Percentiles rank a stretch among this genome's conserved stretches.
phyloP scores from a whole-genome alignment of 202 grass and related monocot genomes.

The Carex sylvatica region DNA sequence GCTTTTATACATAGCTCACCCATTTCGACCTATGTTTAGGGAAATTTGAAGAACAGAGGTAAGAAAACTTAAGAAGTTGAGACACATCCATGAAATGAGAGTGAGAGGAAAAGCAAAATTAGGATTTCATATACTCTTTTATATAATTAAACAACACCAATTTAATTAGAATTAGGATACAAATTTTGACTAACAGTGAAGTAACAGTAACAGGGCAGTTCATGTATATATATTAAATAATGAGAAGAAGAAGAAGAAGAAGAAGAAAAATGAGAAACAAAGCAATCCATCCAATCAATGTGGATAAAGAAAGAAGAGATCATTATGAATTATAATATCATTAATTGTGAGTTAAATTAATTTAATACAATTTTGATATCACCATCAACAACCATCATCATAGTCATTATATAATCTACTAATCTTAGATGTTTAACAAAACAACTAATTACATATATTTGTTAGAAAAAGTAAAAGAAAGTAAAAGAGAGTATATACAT shows the following conservation, averaged over 20 bases:
- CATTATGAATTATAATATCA: background rate
- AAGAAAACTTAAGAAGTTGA: background rate
- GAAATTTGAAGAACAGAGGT: background rate
- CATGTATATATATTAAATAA: background rate
- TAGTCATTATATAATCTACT: background rate
- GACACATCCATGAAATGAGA: background rate
- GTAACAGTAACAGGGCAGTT: background rate
- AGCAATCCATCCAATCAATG: background rate
- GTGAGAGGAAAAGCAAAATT: background rate
- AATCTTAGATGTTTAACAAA: background rate
- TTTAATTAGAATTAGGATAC: constrained; percentile 1
- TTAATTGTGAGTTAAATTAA: background rate
- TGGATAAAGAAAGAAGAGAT: background rate
- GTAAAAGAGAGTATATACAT: background rate
- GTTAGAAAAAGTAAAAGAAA: background rate
- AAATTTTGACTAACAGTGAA: background rate
- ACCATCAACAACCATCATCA: background rate
- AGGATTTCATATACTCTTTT: background rate
- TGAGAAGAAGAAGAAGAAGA: background rate
- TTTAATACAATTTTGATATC: background rate
- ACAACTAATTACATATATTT: background rate
- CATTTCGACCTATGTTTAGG: background rate
- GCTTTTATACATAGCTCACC: background rate
- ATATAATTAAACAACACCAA: background rate
- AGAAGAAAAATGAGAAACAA: background rate